Conservation (phyloP, 345 rosid species). For the Boechera divaricarpa region DNA sequence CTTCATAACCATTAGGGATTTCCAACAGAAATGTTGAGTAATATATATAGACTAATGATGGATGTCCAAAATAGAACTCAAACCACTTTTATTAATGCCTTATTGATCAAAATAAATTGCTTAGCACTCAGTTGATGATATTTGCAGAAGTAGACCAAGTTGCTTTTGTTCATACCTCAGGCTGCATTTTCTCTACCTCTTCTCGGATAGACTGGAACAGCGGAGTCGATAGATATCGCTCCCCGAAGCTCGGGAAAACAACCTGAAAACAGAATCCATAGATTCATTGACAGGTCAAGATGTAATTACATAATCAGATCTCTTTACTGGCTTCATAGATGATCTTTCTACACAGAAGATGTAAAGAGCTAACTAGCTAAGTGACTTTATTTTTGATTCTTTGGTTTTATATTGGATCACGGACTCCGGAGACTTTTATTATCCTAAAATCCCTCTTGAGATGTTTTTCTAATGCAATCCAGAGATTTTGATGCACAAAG, state of each 20-base stretch:
- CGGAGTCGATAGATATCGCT: constrained; percentile 81
- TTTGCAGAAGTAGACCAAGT: constrained; percentile 3
- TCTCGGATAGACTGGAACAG: constrained; percentile 93
- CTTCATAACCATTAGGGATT: neutral
- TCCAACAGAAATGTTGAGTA: constrained; percentile 15
- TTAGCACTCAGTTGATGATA: constrained; percentile 16
- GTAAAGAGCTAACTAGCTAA: constrained; percentile 2
- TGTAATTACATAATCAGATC: neutral
- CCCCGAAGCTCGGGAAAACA: constrained; percentile 95
- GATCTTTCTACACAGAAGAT: neutral
- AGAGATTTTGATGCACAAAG: neutral
- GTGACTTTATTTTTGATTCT: constrained; percentile 7
- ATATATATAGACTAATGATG: constrained; percentile 9
- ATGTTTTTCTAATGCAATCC: constrained; percentile 10
- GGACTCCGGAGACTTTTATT: neutral
- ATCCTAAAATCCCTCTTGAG: neutral
- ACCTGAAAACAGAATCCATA: constrained; percentile 54
- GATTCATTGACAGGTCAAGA: neutral
- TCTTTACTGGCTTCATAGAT: neutral
- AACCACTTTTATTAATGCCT: constrained; percentile 11
- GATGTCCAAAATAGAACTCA: constrained; percentile 8
- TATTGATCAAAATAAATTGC: constrained; percentile 20
- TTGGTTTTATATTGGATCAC: neutral
- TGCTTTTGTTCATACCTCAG: constrained; percentile 52
- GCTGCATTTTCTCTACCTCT: constrained; percentile 88